These are phyloP conservation scores for Erucastrum elatum DNA, from an alignment of 345 rosid genomes.

Conservation along the genomic window DNA sequence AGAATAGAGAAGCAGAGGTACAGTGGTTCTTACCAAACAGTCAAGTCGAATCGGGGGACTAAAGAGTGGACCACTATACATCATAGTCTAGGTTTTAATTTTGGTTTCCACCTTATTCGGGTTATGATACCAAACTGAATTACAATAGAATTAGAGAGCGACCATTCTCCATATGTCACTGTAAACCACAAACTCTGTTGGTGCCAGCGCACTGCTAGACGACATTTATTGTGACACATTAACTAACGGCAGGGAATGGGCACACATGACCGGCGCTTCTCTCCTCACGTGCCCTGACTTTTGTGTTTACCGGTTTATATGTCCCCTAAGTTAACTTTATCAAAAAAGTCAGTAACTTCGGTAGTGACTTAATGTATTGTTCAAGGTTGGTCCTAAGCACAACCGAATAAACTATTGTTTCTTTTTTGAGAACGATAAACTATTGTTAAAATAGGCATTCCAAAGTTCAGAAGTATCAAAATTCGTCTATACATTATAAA, in stretches of 20 bases:
- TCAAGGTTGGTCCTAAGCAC: no score
- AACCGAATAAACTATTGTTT: no score
- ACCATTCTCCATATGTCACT: neutral
- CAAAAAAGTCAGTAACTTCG: neutral
- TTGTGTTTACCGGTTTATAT: neutral
- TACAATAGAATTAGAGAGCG: neutral
- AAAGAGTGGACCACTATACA: neutral
- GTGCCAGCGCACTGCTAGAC: conserved; percentile 18
- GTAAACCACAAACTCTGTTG: neutral
- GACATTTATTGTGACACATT: conserved; percentile 10
- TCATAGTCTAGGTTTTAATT: neutral
- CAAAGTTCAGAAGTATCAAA: no score
- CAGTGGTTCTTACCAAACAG: neutral
- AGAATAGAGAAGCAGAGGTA: neutral
- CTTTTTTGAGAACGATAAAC: no score
- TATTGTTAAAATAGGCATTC: no score
- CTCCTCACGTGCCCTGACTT: conserved; percentile 18
- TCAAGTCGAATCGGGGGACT: neutral
- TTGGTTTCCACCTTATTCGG: neutral
- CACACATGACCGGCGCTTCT: conserved; percentile 21
- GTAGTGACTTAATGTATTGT: neutral
- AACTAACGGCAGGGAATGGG: conserved; percentile 20
- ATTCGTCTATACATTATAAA: no score
- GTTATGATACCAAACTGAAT: neutral
- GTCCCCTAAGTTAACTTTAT: neutral